Base-by-base conservation (phyloP, 768 basidiomycete species). In the Russula ochroleuca region DNA sequence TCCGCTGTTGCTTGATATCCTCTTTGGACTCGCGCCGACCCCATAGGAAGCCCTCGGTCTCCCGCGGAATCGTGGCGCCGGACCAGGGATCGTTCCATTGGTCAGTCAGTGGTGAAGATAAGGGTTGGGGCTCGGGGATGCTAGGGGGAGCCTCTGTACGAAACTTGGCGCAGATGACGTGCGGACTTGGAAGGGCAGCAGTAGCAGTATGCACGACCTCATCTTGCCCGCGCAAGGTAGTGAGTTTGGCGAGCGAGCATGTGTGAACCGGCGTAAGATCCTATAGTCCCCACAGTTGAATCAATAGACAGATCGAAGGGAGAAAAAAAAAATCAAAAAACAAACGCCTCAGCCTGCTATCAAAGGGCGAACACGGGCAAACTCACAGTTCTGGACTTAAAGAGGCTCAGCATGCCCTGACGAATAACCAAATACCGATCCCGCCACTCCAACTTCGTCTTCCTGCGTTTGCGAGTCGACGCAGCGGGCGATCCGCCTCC, bases 351-450 rank as follows among this genome's bases (percentile, higher is more conserved):
- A n/a, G 15, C 45, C 40, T 3, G 41, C 15, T 23, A 33, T 10
- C 75, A 79, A 54, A 67, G 10, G 10, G 31, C 33, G 17, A 3
- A n/a, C n/a, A n/a, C n/a, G 28, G 10, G n/a, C 21, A 21, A 19
- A 76, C 80, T 59, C 68, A 87, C 88, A 63, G 78, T 73, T 33
- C 80, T 78, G 28, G 80, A 77, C 68, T 80, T 83, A 68, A 77
- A 83, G 17, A 90, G 70, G 56, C 73, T 77, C n/a, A 90, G 71
- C 23, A 76, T 69, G 0, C 85, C 86, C 25, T 83, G 79, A 58
- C 78, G 75, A 33, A 90, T 79, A n/a, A 87, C 76, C 49, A 84
- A 75, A 82, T 85, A 87, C 5, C 85, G 74, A 19, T 82, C 77
- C 48, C 80, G 78, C 88, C 88, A 90, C 55, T 86, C 86, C 10